A percentile compares a stretch with the other conserved stretches of the same genome.
Evolutionary conservation across 1,284 basidiomycete genomes (phyloP).

Genomic region (Pyrrhoderma noxium): DNA sequence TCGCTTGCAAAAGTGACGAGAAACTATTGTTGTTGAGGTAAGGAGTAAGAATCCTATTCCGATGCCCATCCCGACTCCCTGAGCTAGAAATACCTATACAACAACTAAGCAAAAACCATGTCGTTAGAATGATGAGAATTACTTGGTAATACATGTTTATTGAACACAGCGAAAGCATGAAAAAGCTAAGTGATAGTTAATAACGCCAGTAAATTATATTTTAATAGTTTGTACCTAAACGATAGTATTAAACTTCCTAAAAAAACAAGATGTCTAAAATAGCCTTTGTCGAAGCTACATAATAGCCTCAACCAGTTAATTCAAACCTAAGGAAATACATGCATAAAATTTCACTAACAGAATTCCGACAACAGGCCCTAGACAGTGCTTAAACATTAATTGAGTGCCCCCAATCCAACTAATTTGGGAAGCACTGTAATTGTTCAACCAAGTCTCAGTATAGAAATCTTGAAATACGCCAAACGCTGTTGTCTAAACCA

Average conservation of each 20-base stretch:
- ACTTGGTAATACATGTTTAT: slow-evolving; percentile 37
- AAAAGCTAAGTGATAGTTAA: slow-evolving; percentile 28
- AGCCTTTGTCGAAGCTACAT: neutral
- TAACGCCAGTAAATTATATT: too few species aligned
- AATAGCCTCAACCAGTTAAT: too few species aligned
- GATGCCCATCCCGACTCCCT: slow-evolving; percentile 21
- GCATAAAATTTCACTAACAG: neutral
- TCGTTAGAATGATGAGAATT: slow-evolving; percentile 15
- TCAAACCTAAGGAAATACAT: neutral
- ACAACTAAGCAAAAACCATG: slow-evolving; percentile 27
- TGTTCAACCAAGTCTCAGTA: neutral
- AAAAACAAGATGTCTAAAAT: neutral
- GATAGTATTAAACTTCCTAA: neutral
- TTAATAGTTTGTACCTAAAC: neutral
- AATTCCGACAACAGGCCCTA: neutral
- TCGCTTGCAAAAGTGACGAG: slow-evolving; percentile 20
- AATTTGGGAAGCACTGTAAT: slow-evolving; percentile 3
- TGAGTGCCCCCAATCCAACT: slow-evolving; percentile 9
- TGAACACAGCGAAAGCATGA: slow-evolving; percentile 39
- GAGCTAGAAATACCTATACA: slow-evolving; percentile 20
- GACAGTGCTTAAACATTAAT: neutral
- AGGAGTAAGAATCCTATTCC: slow-evolving; percentile 19
- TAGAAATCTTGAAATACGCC: slow-evolving; percentile 9
- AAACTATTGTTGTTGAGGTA: slow-evolving; percentile 18
- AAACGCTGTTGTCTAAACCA: slow-evolving; percentile 3